Percentiles rank a stretch among this genome's conserved stretches.
Conservation (phyloP, 805 yeast species). For the Yarrowia porcina region DNA sequence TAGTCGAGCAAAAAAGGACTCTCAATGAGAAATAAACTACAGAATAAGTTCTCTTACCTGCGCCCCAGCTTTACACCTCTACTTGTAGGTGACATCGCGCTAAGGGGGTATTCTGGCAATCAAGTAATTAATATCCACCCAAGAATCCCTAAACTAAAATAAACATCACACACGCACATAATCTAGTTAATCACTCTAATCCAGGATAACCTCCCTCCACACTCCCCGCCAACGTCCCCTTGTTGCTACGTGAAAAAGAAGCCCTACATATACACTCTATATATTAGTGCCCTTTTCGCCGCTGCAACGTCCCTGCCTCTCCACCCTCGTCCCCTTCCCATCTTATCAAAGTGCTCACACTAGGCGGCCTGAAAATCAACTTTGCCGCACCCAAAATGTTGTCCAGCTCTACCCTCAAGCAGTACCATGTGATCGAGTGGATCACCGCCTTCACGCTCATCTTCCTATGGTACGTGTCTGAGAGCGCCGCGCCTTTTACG, state of each 20-base stretch:
- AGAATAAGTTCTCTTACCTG: neutral
- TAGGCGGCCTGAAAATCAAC: constrained; percentile 22
- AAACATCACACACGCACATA: constrained; percentile 5
- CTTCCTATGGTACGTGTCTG: constrained; percentile 6
- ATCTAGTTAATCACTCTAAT: constrained; percentile 15
- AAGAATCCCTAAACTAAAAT: neutral
- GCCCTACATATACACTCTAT: constrained; percentile 1
- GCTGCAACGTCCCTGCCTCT: neutral
- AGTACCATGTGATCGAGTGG: constrained; percentile 25
- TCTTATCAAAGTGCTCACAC: constrained; percentile 16
- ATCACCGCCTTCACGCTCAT: constrained; percentile 3
- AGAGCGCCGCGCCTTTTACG: constrained; percentile 13
- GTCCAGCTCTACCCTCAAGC: constrained; percentile 9
- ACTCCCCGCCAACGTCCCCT: neutral
- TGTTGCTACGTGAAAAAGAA: constrained; percentile 1
- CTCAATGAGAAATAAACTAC: too few relatives aligned
- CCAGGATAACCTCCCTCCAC: constrained; percentile 14
- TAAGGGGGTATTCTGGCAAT: too few relatives aligned
- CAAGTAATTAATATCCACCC: too few relatives aligned
- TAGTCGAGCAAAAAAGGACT: neutral
- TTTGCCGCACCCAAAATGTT: constrained; percentile 22
- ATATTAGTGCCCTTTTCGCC: constrained; percentile 12
- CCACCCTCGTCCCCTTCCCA: neutral
- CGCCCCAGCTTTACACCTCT: neutral
- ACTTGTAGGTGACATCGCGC: too few relatives aligned